Evolutionary conservation across 2,329 filamentous ascomycete species (phyloP).

Genomic region (Bipolaris bicolor): DNA sequence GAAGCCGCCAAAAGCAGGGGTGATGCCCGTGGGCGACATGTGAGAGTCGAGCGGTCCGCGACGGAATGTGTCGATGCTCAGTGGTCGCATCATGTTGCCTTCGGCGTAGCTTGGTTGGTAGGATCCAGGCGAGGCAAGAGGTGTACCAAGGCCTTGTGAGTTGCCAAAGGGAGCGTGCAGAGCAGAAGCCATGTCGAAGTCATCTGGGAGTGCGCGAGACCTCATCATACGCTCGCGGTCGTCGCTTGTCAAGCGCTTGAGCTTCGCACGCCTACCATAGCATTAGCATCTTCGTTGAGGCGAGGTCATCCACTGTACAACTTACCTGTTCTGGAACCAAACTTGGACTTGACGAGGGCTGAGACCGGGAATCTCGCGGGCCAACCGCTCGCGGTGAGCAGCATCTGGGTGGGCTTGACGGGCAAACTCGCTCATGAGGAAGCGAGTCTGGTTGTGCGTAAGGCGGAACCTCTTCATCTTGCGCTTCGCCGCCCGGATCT

Average conservation of each 20-base stretch:
- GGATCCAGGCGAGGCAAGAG: constrained; percentile 55
- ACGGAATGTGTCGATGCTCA: constrained; percentile 72
- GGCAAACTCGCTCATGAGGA: constrained; percentile 95
- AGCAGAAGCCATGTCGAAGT: constrained; percentile 66
- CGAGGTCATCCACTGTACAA: constrained; percentile 5
- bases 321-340: constrained; percentile 97
- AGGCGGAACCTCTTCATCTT: constrained; percentile 82
- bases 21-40: constrained; percentile 70
- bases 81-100: constrained; percentile 68
- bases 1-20: constrained; percentile 70
- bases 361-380: constrained; percentile 86
- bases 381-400: constrained; percentile 83
- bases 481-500: constrained; percentile 57
- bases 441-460: constrained; percentile 96
- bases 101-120: constrained; percentile 51
- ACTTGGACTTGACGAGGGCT: constrained; percentile 94
- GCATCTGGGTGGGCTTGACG: constrained; percentile 94
- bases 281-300: constrained; percentile 21
- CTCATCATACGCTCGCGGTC: constrained; percentile 67
- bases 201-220: constrained; percentile 64
- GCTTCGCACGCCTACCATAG: constrained; percentile 60
- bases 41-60: constrained; percentile 69
- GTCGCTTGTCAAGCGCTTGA: constrained; percentile 66
- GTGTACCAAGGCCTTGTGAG: constrained; percentile 53
- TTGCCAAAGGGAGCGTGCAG: constrained; percentile 61